These are phyloP conservation scores for Monosporascus sp. DNA, from an alignment of 2,329 filamentous ascomycete species.

Conservation along the genomic window DNA sequence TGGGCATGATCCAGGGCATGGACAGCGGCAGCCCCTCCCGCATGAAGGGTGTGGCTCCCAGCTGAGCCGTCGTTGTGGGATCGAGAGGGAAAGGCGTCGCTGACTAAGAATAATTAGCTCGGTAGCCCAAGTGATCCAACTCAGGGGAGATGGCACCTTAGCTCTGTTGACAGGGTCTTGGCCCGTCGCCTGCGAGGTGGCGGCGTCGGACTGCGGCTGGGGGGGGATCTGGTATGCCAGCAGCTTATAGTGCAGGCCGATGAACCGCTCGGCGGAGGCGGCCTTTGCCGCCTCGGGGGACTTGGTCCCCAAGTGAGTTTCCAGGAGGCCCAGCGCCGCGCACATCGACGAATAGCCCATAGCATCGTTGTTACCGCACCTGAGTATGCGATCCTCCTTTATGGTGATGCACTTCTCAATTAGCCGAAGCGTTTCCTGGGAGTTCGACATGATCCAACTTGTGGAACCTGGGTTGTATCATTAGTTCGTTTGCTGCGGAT, in stretches of 20 bases:
- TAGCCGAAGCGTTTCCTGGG: slow-evolving; percentile 54
- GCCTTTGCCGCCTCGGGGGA: slow-evolving; percentile 53
- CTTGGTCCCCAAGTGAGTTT: slow-evolving; percentile 55
- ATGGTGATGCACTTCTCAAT: slow-evolving; percentile 56
- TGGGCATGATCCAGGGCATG: slow-evolving; percentile 28
- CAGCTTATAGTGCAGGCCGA: slow-evolving; percentile 53
- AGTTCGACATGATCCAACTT: slow-evolving; percentile 59
- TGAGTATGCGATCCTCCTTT: slow-evolving; percentile 55
- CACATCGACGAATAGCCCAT: slow-evolving; percentile 63
- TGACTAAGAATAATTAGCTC: slow-evolving; percentile 32
- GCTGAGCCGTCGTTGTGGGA: slow-evolving; percentile 10
- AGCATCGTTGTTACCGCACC: slow-evolving; percentile 59
- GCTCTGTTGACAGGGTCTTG: slow-evolving; percentile 17
- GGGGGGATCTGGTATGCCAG: slow-evolving; percentile 48
- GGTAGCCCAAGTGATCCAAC: background rate
- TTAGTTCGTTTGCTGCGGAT: slow-evolving; percentile 7
- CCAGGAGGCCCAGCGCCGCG: slow-evolving; percentile 52
- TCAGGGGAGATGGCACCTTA: slow-evolving; percentile 25
- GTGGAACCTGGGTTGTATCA: slow-evolving; percentile 37
- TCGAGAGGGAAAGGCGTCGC: slow-evolving; percentile 36
- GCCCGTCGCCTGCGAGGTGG: slow-evolving; percentile 12
- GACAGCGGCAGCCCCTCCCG: slow-evolving; percentile 22
- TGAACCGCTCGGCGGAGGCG: slow-evolving; percentile 53
- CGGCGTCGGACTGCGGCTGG: slow-evolving; percentile 15
- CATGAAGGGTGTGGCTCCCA: slow-evolving; percentile 16